Evolutionary conservation across 2,329 filamentous ascomycete genomes (phyloP).

Genomic region (Orbilia blumenaviensis): DNA sequence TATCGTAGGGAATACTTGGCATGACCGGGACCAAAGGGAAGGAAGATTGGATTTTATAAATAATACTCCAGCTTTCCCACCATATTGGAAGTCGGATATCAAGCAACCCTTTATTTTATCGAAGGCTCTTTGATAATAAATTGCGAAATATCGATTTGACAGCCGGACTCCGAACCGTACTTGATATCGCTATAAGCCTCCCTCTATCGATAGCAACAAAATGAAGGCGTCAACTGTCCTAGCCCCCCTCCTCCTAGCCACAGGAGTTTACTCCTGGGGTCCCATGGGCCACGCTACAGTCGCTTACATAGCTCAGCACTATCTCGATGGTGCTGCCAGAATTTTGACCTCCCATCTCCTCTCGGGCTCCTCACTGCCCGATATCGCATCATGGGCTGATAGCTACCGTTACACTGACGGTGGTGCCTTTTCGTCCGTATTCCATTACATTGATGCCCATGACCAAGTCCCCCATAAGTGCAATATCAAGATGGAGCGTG

Average conservation of each 20-base stretch:
- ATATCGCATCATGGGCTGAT: constrained; percentile 72
- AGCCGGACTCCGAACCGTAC: constrained; percentile 6
- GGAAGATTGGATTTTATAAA: constrained; percentile 45
- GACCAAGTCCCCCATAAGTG: constrained; percentile 69
- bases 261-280: constrained; percentile 51
- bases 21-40: not conserved
- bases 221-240: constrained; percentile 53
- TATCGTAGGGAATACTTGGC: constrained; percentile 23
- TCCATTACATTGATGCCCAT: constrained; percentile 75
- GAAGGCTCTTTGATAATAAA: not conserved
- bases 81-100: constrained; percentile 6
- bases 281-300: constrained; percentile 53
- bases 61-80: constrained; percentile 3
- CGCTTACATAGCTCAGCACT: constrained; percentile 55
- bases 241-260: constrained; percentile 34
- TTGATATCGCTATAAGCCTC: not conserved
- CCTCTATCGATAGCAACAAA: constrained; percentile 2
- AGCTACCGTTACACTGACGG: constrained; percentile 70
- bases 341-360: constrained; percentile 66
- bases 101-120: not conserved
- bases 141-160: not conserved
- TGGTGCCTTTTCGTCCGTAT: constrained; percentile 69
- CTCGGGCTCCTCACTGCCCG: constrained; percentile 66
- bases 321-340: constrained; percentile 54
- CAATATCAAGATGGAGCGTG: constrained; percentile 68